Conservation (phyloP, 257 asterid species). For the Fraxinus cuspidata region DNA sequence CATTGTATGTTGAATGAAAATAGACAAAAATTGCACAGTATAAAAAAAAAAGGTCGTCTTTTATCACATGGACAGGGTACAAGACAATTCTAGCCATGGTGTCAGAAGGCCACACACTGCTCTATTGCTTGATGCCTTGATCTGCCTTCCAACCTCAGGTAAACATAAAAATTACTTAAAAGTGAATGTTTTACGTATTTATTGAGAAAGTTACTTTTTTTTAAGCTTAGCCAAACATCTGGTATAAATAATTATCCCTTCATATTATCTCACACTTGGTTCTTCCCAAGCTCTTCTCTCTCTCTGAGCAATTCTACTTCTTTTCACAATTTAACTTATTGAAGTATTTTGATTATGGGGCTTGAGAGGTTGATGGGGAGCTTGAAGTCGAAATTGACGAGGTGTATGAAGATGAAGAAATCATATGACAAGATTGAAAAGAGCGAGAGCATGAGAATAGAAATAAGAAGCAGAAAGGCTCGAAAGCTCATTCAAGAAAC, state of each 20-base stretch:
- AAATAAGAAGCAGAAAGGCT: conserved; percentile 77
- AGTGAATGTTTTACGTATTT: neutral
- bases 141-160: neutral
- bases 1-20: neutral
- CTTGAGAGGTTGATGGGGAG: conserved; percentile 49
- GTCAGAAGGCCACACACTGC: neutral
- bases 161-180: neutral
- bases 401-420: conserved; percentile 44
- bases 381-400: conserved; percentile 49
- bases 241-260: conserved; percentile 8
- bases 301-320: neutral
- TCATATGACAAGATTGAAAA: conserved; percentile 73
- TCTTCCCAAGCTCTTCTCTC: conserved; percentile 10
- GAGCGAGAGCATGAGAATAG: conserved; percentile 86
- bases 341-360: conserved; percentile 41
- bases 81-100: neutral
- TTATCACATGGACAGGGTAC: neutral
- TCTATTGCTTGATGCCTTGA: neutral
- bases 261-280: conserved; percentile 12
- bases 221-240: neutral
- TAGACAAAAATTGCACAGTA: neutral
- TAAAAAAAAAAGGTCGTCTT: neutral
- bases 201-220: neutral
- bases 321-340: neutral
- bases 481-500: conserved; percentile 69